A percentile compares a stretch with the other conserved stretches of the same genome.
Evolutionary conservation across 495 filamentous ascomycete species (phyloP).

Genomic region (Penicillium canescens): DNA sequence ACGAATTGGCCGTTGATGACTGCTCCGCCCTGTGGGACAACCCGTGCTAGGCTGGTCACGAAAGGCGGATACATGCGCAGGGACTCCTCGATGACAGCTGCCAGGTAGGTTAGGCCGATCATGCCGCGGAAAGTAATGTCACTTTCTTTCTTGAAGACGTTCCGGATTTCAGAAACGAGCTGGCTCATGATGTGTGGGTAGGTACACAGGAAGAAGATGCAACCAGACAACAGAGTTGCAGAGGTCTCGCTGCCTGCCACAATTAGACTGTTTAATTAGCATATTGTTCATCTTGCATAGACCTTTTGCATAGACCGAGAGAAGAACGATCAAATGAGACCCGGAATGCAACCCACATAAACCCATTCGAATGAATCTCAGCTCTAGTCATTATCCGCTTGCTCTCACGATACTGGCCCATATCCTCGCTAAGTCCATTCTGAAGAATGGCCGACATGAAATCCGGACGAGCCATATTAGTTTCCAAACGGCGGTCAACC

Average conservation of each 20-base stretch:
- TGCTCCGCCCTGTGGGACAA: slow-evolving; percentile 32
- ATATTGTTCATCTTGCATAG: neutral
- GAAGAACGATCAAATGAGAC: neutral
- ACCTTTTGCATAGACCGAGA: no score
- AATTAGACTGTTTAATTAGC: slow-evolving; percentile 24
- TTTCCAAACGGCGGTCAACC: slow-evolving; percentile 20
- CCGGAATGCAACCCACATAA: slow-evolving; percentile 17
- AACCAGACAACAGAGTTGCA: slow-evolving; percentile 51
- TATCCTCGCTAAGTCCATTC: slow-evolving; percentile 22
- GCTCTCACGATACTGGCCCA: slow-evolving; percentile 15
- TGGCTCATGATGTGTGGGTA: slow-evolving; percentile 35
- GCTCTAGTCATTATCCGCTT: slow-evolving; percentile 24
- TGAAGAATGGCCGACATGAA: slow-evolving; percentile 30
- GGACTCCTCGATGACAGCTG: slow-evolving; percentile 43
- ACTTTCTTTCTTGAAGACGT: slow-evolving; percentile 30
- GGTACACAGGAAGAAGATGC: slow-evolving; percentile 50
- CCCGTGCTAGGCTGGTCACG: slow-evolving; percentile 23
- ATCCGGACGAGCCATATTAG: slow-evolving; percentile 17
- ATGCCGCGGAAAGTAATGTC: slow-evolving; percentile 49
- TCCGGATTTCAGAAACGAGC: slow-evolving; percentile 46
- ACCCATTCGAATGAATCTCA: slow-evolving; percentile 30
- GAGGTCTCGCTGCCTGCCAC: slow-evolving; percentile 58
- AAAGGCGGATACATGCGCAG: slow-evolving; percentile 45
- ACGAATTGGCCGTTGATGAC: slow-evolving; percentile 31
- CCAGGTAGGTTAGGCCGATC: slow-evolving; percentile 30